Percentiles rank a stretch among this genome's conserved stretches.
Evolutionary conservation across 495 filamentous ascomycete genomes (phyloP).

Genomic region (Lasiosphaeriaceae sp.): DNA sequence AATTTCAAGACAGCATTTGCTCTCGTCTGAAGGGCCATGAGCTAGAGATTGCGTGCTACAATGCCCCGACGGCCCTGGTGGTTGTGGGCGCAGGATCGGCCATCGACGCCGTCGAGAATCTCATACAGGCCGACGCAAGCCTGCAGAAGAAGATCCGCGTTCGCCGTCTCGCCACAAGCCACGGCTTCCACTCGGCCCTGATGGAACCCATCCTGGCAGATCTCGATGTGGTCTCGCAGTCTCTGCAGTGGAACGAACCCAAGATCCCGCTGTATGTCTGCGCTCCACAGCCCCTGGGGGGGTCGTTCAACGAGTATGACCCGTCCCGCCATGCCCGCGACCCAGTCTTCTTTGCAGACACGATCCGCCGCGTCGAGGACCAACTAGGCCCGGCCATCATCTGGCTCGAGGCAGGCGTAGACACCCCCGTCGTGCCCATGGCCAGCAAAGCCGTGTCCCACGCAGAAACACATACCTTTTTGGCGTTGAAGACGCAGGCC

Average conservation of each 20-base stretch:
- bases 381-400: conserved; percentile 19
- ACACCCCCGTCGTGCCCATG: neutral
- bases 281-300: neutral
- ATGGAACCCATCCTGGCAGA: neutral
- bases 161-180: neutral
- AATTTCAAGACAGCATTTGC: conserved; percentile 3
- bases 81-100: conserved; percentile 24
- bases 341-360: conserved; percentile 32
- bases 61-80: conserved; percentile 24
- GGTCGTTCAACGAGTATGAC: neutral
- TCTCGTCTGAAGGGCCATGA: neutral
- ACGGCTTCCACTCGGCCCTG: neutral
- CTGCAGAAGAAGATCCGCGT: neutral
- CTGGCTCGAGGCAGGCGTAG: neutral
- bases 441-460: neutral
- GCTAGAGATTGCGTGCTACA: conserved; percentile 42
- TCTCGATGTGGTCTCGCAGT: neutral
- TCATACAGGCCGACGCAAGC: conserved; percentile 9
- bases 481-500: neutral
- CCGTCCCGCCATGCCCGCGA: conserved; percentile 5
- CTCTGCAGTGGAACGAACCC: neutral
- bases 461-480: neutral
- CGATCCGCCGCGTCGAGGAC: conserved; percentile 25
- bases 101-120: conserved; percentile 17
- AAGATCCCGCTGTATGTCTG: neutral